Evolutionary conservation across 192 early-diverging fungal species (phyloP).

Genomic region (Coemansia reversa): DNA sequence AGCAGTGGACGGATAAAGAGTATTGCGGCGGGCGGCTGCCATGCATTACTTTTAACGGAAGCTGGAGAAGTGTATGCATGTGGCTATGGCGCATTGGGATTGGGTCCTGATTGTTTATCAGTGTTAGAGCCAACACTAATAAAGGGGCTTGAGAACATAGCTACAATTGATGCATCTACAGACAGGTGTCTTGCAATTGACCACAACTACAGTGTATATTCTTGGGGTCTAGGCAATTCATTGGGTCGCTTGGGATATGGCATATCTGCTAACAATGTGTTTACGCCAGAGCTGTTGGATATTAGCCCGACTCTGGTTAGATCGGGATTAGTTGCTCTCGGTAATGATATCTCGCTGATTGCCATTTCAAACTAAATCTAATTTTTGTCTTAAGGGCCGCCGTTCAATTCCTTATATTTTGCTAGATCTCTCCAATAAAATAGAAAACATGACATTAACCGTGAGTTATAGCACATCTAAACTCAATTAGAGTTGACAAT

Average conservation of each 20-base stretch:
- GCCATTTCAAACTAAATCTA: not conserved
- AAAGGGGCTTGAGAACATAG: slow-evolving; percentile 34
- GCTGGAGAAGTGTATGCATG: slow-evolving; percentile 63
- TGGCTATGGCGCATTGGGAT: slow-evolving; percentile 67
- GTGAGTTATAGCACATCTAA: too few species aligned
- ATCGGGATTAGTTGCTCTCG: slow-evolving; percentile 30
- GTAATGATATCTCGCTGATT: slow-evolving; percentile 46
- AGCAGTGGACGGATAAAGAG: slow-evolving; percentile 33
- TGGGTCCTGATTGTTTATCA: slow-evolving; percentile 50
- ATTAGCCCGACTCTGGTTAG: slow-evolving; percentile 9
- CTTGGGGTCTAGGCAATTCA: slow-evolving; percentile 47
- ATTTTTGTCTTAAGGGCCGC: too few species aligned
- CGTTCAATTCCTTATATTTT: too few species aligned
- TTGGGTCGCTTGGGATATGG: slow-evolving; percentile 37
- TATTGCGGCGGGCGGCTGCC: slow-evolving; percentile 71
- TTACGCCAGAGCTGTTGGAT: slow-evolving; percentile 18
- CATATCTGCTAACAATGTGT: slow-evolving; percentile 5
- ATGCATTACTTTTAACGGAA: slow-evolving; percentile 56
- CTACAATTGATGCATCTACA: slow-evolving; percentile 58
- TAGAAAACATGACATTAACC: too few species aligned
- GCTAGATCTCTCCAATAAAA: too few species aligned
- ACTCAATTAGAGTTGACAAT: too few species aligned
- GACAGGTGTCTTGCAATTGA: slow-evolving; percentile 51
- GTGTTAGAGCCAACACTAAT: slow-evolving; percentile 54
- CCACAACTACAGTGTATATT: slow-evolving; percentile 15